These are phyloP conservation scores for Capsicum rhomboideum DNA, from an alignment of 257 asterid genomes.

Conservation along the genomic window DNA sequence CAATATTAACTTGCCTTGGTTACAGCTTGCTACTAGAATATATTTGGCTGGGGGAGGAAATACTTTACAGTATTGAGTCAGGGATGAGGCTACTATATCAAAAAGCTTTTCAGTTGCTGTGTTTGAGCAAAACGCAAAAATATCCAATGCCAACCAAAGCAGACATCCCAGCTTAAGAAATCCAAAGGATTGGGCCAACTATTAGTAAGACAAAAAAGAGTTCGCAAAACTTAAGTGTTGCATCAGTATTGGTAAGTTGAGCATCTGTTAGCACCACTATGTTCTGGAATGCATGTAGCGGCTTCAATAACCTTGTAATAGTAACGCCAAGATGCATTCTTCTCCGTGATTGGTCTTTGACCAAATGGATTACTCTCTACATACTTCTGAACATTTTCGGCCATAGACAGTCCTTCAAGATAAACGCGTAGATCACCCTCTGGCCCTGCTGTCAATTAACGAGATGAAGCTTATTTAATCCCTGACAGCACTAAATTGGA, in stretches of 20 bases:
- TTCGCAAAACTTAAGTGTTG: background rate
- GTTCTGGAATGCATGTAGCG: background rate
- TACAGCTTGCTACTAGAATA: background rate
- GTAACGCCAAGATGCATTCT: slow-evolving; percentile 58
- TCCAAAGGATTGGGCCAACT: background rate
- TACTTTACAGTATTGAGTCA: background rate
- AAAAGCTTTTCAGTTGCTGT: background rate
- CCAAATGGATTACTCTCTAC: slow-evolving; percentile 72
- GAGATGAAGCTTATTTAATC: background rate
- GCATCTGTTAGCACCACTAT: background rate
- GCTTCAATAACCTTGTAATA: slow-evolving; percentile 55
- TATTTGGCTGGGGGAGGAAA: background rate
- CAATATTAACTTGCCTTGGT: background rate
- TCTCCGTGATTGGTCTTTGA: slow-evolving; percentile 64
- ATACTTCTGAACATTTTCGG: slow-evolving; percentile 66
- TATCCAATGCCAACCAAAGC: background rate
- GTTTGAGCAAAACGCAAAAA: background rate
- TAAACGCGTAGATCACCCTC: slow-evolving; percentile 71
- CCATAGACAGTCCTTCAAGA: slow-evolving; percentile 57
- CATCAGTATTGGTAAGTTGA: background rate
- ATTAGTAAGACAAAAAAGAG: background rate
- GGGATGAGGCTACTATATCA: background rate
- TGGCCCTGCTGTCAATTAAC: slow-evolving; percentile 39
- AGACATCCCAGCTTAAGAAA: background rate
- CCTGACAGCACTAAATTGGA: background rate